Evolutionary conservation across 2,329 filamentous ascomycete genomes (phyloP), one percentile per base, ranked within the genome.

Genomic region (Neofusicoccum laricinum): DNA sequence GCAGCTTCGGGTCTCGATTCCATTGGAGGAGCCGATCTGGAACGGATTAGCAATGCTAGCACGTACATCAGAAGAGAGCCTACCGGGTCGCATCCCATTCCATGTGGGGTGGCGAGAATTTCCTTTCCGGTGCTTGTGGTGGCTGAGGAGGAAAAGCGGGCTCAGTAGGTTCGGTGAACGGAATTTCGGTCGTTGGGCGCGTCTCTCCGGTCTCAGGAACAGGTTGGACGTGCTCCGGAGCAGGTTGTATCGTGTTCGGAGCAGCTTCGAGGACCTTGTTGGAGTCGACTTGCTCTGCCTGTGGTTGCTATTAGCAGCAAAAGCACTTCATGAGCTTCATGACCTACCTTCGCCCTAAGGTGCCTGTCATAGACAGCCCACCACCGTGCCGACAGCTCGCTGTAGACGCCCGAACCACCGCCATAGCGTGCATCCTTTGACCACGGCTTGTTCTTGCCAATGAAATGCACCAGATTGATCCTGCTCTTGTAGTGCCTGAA

Each of bases 331-430:
- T 19, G 15, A 14, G 40, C 50, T 45, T 34, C n/a, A 58, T 36
- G 8, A 25, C 46, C 25, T 53, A 61, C 63, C 46, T 59, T 51
- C 15, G 43, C 32, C 59, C 85, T 84, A 75, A 96, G 93, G 79
- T 98, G 93, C 67, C 86, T 84, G 78, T 98, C 94, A 75, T 96
- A 96, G 46, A 96, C 90, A 49, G 92, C 87, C 94, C 94, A 99
- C 95, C 95, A 99, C 72, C 88, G 86, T 66, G 88, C 89, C 46
- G 93, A 80, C 81, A 98, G 89, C 78, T 97, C 90, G 73, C 91
- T 88, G 75, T 93, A 96, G 0, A 90, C 88, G 2, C 84, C 84
- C 51, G 80, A 79, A 36, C 85, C 85, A 53, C 80, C 80, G 61
- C 81, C 79, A 8, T 82, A 79, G 7, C 68, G 70, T 46, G 76